Evolutionary conservation across 805 yeast species (phyloP), one percentile per base, ranked within the genome.

Genomic region (Candida suzukii): DNA sequence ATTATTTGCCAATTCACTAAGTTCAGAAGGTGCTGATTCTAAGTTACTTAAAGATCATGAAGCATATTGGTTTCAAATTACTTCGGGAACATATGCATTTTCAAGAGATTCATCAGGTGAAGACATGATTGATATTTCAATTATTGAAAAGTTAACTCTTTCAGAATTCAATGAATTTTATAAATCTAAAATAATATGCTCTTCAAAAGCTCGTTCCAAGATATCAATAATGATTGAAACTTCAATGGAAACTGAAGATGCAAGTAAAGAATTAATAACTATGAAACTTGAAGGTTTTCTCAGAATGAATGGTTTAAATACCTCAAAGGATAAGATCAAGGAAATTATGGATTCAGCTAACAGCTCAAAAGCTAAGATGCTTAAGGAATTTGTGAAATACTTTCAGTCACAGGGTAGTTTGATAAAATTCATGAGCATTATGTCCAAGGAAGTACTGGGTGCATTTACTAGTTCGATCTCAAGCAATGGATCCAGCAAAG

Each of bases 1-100:
- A 40, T 35, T 63, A 24, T 51, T 60, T 0, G 31, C 51, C 13
- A 55, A 55, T 18, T 43, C 56, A 8, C 45, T 58, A 17, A 55
- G 55, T 3, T 35, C 45, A n/a, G 35, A 31, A 12, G 37, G 42
- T 20, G 44, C 46, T 11, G 53, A 45, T 14, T 46, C 47, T 19
- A 53, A 46, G 20, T 29, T 49, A 10, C 41, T 70, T 51, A 66
- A 57, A 34, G 43, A 52, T 3, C 90, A 83, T 54, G 68, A 65
- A 43, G 60, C 60, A 25, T 48, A 57, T 30, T 70, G 76, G 72
- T 78, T 73, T 41, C 73, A 73, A 42, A 76, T 81, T 3, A 47
- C 66, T 3, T 68, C 64, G 31, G 58, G 61, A 38, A 64, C 68
- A 3, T 74, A 68, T 46, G 47, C 60, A 21, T 77, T 75, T 48